Percentiles rank a stretch among this genome's conserved stretches.
These are phyloP conservation scores for Zea luxurians DNA, from an alignment of 176 grass and related monocot genomes.

Conservation along the genomic window DNA sequence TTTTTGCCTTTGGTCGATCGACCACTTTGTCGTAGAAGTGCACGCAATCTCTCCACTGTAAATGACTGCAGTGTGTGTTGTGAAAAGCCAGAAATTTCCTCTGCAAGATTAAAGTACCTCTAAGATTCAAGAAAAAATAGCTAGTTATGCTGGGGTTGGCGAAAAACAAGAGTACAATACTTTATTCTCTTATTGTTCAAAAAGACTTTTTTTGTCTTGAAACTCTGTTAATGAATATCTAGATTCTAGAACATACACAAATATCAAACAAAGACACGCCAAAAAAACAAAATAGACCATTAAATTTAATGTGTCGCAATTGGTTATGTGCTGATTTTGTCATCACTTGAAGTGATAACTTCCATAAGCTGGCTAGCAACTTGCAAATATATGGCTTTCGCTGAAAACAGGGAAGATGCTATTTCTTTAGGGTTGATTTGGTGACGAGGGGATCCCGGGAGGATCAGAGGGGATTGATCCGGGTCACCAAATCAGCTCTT, in stretches of 20 bases:
- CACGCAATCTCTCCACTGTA: slow-evolving; percentile 76
- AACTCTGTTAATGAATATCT: slow-evolving; percentile 9
- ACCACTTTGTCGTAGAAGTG: slow-evolving; percentile 76
- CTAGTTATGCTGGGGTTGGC: neutral
- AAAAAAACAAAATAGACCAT: neutral
- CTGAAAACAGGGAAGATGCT: slow-evolving; percentile 9
- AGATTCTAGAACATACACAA: neutral
- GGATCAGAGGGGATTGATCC: no score
- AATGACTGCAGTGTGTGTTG: slow-evolving; percentile 68
- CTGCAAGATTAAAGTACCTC: slow-evolving; percentile 37
- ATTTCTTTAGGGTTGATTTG: no score
- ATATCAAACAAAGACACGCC: neutral
- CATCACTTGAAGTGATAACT: neutral
- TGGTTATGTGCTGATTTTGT: neutral
- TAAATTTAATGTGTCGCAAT: neutral
- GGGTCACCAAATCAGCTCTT: no score
- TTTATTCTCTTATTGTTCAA: slow-evolving; percentile 10
- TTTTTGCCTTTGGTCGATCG: slow-evolving; percentile 84
- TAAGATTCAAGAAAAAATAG: slow-evolving; percentile 15
- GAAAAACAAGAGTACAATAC: neutral
- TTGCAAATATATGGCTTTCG: neutral
- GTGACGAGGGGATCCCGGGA: no score
- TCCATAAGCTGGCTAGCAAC: slow-evolving; percentile 8
- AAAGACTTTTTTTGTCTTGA: slow-evolving; percentile 12
- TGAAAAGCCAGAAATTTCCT: slow-evolving; percentile 58